phyloP scores from a whole-genome alignment of 768 basidiomycete genomes.

The Fomitopsis pulvina region DNA sequence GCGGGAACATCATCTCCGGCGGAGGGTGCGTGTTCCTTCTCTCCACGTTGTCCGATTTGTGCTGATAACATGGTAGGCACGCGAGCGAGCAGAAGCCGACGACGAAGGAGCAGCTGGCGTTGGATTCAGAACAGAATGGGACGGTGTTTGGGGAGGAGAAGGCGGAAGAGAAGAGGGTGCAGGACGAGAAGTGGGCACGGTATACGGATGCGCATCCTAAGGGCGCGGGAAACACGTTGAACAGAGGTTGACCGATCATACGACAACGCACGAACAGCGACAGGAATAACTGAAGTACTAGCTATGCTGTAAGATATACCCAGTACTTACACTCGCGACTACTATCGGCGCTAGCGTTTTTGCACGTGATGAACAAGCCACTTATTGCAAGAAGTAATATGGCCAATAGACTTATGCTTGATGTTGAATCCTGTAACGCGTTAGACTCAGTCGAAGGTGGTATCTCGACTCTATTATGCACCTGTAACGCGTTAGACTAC shows the following conservation, averaged over 20 bases:
- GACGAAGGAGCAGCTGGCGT: conserved; percentile 66
- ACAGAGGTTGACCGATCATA: conserved; percentile 80
- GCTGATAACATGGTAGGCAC: conserved; percentile 28
- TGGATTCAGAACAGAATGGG: conserved; percentile 85
- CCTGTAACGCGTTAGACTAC: too few relatives aligned
- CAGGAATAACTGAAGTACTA: too few relatives aligned
- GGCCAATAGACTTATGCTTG: too few relatives aligned
- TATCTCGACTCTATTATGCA: too few relatives aligned
- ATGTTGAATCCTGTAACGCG: too few relatives aligned
- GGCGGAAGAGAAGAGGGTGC: conserved; percentile 67
- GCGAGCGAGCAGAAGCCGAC: conserved; percentile 64
- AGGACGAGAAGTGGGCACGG: conserved; percentile 89
- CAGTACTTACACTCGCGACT: too few relatives aligned
- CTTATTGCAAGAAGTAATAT: too few relatives aligned
- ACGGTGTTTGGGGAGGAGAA: conserved; percentile 59
- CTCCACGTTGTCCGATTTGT: background rate
- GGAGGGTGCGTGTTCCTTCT: conserved; percentile 59
- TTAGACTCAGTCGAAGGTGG: too few relatives aligned
- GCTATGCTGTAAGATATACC: too few relatives aligned
- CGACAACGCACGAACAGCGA: background rate
- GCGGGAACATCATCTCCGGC: conserved; percentile 83
- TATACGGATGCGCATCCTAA: conserved; percentile 81
- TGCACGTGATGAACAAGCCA: too few relatives aligned
- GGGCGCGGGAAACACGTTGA: conserved; percentile 97
- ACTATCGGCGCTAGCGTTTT: too few relatives aligned